A percentile compares a stretch with the other conserved stretches of the same genome.
Conservation (phyloP, 2,329 filamentous ascomycete genomes). For the Nemania sp. region DNA sequence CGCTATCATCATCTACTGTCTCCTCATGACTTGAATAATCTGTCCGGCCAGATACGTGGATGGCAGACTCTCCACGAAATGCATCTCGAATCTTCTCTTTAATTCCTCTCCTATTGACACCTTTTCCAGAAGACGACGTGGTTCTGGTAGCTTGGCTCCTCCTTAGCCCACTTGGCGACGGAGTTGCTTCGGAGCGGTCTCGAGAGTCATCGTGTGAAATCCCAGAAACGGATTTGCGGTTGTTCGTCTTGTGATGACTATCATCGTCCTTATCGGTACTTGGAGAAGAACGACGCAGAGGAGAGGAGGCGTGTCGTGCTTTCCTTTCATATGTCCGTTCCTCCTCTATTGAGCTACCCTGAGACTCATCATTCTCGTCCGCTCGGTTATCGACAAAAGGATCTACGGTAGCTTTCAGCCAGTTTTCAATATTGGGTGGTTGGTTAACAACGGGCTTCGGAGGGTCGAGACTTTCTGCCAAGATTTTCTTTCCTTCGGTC, state of each 20-base stretch:
- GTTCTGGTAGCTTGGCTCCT: conserved; percentile 60
- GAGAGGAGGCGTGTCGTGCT: conserved; percentile 31
- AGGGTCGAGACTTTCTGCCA: conserved; percentile 62
- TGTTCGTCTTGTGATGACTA: conserved; percentile 12
- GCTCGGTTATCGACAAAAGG: conserved; percentile 56
- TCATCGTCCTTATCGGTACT: conserved; percentile 25
- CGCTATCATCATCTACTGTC: conserved; percentile 36
- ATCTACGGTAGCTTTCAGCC: conserved; percentile 65
- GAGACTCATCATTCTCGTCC: conserved; percentile 32
- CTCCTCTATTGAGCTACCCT: conserved; percentile 41
- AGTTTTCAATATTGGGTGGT: conserved; percentile 66
- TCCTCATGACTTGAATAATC: conserved; percentile 55
- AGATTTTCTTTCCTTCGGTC: conserved; percentile 66
- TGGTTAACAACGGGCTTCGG: conserved; percentile 55
- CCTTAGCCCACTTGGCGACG: conserved; percentile 49
- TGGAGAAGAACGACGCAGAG: conserved; percentile 28
- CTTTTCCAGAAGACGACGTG: conserved; percentile 53
- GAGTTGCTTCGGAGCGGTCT: conserved; percentile 41
- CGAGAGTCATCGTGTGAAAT: conserved; percentile 28
- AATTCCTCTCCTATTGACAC: conserved; percentile 53
- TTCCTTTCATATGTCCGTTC: conserved; percentile 42
- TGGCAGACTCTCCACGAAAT: conserved; percentile 63
- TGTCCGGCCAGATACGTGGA: conserved; percentile 49
- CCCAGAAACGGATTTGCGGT: conserved; percentile 15
- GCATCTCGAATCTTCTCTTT: conserved; percentile 63